Evolutionary conservation across 768 basidiomycete species (phyloP).

Genomic region (Mycena amicta): DNA sequence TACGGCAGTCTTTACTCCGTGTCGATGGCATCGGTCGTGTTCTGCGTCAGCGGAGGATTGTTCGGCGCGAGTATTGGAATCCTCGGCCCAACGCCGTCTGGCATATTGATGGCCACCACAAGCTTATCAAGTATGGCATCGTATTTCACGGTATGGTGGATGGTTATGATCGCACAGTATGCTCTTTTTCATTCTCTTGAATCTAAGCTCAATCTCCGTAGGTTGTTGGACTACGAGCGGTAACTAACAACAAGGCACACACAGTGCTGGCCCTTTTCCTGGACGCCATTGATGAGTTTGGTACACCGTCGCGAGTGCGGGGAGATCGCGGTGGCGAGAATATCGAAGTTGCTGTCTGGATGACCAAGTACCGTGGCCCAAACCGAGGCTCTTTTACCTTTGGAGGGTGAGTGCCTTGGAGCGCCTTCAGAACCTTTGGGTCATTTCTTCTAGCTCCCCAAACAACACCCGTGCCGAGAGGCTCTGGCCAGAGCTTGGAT

Average conservation of each 20-base stretch:
- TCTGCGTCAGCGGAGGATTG: background rate
- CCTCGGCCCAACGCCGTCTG: slow-evolving; percentile 23
- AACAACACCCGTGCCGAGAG: slow-evolving; percentile 40
- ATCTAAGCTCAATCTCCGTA: background rate
- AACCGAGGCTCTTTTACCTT: slow-evolving; percentile 20
- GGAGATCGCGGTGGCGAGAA: slow-evolving; percentile 33
- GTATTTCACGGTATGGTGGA: slow-evolving; percentile 33
- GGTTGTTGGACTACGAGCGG: slow-evolving; percentile 15
- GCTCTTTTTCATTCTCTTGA: background rate
- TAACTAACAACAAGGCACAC: slow-evolving; percentile 11
- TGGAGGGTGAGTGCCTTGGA: slow-evolving; percentile 8
- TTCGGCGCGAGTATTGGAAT: slow-evolving; percentile 19
- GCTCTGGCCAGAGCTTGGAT: slow-evolving; percentile 43
- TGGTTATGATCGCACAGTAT: slow-evolving; percentile 27
- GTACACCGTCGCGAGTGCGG: slow-evolving; percentile 23
- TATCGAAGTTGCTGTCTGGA: slow-evolving; percentile 25
- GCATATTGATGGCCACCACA: slow-evolving; percentile 33
- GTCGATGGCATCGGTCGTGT: slow-evolving; percentile 18
- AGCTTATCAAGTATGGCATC: slow-evolving; percentile 30
- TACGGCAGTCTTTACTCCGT: slow-evolving; percentile 15
- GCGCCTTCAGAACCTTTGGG: no score
- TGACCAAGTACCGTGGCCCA: slow-evolving; percentile 29
- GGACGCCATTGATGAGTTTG: background rate
- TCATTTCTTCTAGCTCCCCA: slow-evolving; percentile 34
- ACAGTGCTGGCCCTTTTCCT: slow-evolving; percentile 13